Conservation (phyloP, 129 eudicot species). For the Sambucus nigra region DNA sequence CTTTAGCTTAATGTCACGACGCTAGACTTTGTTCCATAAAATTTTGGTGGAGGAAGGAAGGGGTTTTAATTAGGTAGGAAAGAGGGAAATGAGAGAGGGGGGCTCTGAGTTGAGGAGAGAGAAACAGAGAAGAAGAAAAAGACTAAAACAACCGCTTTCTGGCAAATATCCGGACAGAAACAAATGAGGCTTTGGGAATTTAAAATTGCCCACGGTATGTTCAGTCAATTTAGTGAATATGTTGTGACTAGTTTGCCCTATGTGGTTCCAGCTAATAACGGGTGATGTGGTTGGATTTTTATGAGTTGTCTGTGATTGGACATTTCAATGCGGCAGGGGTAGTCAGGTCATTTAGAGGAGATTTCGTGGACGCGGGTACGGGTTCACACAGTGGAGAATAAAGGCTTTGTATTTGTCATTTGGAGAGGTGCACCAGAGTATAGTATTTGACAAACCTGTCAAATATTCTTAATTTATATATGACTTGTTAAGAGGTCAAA, state of each 20-base stretch:
- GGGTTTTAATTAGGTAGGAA: neutral
- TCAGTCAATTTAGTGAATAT: neutral
- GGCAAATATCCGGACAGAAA: constrained; percentile 7
- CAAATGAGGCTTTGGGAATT: constrained; percentile 18
- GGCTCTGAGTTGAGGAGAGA: neutral
- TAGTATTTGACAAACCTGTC: too few species aligned
- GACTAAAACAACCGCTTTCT: constrained; percentile 6
- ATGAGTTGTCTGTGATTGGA: neutral
- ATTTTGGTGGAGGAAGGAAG: neutral
- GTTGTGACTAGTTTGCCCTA: neutral
- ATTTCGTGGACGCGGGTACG: too few species aligned
- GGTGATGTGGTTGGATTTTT: neutral
- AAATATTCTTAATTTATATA: too few species aligned
- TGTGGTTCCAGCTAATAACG: neutral
- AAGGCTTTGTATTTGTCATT: too few species aligned
- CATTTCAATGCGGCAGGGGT: constrained; percentile 3
- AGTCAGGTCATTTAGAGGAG: neutral
- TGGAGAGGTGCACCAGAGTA: too few species aligned
- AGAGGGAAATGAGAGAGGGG: neutral
- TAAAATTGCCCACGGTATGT: constrained; percentile 4
- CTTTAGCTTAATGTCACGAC: too few species aligned
- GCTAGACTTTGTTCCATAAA: too few species aligned
- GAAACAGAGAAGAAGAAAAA: constrained; percentile 10
- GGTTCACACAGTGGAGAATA: too few species aligned
- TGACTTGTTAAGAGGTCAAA: too few species aligned